Conservation (phyloP, 1,284 basidiomycete species). For the Acaromyces ingoldii region DNA sequence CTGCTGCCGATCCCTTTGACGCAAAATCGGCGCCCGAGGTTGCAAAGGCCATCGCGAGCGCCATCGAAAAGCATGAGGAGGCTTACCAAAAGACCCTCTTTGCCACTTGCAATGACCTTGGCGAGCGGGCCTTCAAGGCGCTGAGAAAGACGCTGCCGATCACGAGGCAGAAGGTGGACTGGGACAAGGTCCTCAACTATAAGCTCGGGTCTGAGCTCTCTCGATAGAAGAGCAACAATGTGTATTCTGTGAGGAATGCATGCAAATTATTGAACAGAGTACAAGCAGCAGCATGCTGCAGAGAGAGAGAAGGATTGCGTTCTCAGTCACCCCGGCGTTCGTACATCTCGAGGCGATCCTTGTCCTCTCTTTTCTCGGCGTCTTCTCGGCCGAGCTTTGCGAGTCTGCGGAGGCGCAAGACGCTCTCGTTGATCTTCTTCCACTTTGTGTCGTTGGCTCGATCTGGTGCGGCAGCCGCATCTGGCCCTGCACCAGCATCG, state of each 20-base stretch:
- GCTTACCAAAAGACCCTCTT: constrained; percentile 33
- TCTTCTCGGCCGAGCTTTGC: constrained; percentile 32
- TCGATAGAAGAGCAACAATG: too few relatives aligned
- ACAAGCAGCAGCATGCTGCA: too few relatives aligned
- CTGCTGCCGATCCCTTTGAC: background rate
- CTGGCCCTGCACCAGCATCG: background rate
- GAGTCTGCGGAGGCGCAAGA: constrained; percentile 26
- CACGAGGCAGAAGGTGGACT: constrained; percentile 49
- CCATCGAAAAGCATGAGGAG: constrained; percentile 35
- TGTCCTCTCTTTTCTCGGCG: constrained; percentile 1
- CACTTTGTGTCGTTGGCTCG: constrained; percentile 18
- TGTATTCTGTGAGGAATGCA: too few relatives aligned
- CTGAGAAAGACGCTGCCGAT: constrained; percentile 43
- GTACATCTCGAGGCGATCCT: constrained; percentile 20
- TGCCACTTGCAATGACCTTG: constrained; percentile 25
- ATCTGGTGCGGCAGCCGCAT: background rate
- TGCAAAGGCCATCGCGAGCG: constrained; percentile 19
- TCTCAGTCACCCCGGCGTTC: constrained; percentile 12
- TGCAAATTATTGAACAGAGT: too few relatives aligned
- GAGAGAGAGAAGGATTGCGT: too few relatives aligned
- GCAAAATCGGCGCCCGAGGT: background rate
- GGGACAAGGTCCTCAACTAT: constrained; percentile 46
- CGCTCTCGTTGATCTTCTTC: constrained; percentile 20
- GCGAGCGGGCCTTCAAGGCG: constrained; percentile 42
- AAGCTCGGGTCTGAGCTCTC: constrained; percentile 33